Evolutionary conservation across 805 yeast genomes (phyloP).

Genomic region (Metschnikowia santaceciliae): DNA sequence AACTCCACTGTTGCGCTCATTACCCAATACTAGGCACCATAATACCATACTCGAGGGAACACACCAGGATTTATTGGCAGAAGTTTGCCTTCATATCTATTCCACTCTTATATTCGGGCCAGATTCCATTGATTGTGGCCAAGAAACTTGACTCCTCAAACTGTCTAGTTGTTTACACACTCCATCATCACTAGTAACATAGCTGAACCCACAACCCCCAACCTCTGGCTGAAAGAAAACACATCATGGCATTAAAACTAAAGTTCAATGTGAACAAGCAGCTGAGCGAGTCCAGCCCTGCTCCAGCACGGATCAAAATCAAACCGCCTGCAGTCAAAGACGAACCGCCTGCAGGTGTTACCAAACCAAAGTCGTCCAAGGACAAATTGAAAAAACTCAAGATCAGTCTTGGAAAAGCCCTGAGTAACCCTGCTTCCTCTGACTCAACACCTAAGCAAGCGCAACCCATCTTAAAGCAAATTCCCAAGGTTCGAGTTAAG

Average conservation of each 20-base stretch:
- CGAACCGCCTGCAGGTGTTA: conserved; percentile 9
- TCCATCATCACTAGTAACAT: not conserved
- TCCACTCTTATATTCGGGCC: too few relatives aligned
- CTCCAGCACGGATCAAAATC: conserved; percentile 19
- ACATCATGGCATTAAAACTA: conserved; percentile 19
- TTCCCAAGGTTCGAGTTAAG: conserved; percentile 49
- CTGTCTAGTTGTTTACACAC: not conserved
- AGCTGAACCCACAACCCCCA: not conserved
- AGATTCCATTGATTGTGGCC: not conserved
- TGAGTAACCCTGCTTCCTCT: conserved; percentile 3
- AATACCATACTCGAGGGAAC: not conserved
- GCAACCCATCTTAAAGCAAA: conserved; percentile 14
- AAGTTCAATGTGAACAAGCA: conserved; percentile 19
- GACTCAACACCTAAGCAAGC: conserved; percentile 1
- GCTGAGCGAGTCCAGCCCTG: not conserved
- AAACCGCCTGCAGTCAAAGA: conserved; percentile 17
- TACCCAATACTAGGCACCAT: not conserved
- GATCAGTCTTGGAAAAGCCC: conserved; percentile 19
- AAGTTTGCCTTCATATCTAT: not conserved
- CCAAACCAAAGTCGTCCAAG: conserved; percentile 12
- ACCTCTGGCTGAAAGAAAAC: not conserved
- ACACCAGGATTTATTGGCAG: not conserved
- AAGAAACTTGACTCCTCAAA: not conserved
- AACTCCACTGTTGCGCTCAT: not conserved
- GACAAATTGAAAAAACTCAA: conserved; percentile 25